A percentile compares a stretch with the other conserved stretches of the same genome.
Evolutionary conservation across 176 grass and related monocot species (phyloP).

Genomic region (Ensete ventricosum): DNA sequence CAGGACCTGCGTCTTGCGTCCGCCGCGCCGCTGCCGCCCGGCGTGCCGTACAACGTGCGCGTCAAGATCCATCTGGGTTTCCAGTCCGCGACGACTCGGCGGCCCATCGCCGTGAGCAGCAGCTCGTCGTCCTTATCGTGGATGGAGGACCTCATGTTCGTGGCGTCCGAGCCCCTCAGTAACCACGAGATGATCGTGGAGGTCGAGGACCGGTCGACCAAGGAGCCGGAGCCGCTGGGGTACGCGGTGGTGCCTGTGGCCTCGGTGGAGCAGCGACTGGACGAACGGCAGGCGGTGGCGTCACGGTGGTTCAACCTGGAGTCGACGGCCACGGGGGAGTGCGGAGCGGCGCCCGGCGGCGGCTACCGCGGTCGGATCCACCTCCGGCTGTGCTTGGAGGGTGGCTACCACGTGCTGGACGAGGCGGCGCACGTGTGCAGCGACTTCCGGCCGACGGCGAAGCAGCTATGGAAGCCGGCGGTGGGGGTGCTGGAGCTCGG

Average conservation of each 20-base stretch:
- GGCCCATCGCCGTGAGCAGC: conserved; percentile 45
- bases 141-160: conserved; percentile 92
- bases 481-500: conserved; percentile 86
- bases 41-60: conserved; percentile 49
- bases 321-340: background rate
- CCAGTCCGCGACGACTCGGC: conserved; percentile 68
- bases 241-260: conserved; percentile 44
- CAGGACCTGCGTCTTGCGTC: conserved; percentile 66
- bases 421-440: conserved; percentile 96
- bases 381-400: conserved; percentile 68
- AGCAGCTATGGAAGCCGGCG: conserved; percentile 83
- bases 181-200: conserved; percentile 43
- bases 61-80: conserved; percentile 83
- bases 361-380: conserved; percentile 71
- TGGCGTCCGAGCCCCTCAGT: conserved; percentile 63
- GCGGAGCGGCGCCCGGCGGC: background rate
- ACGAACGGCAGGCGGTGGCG: conserved; percentile 65
- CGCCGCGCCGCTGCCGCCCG: conserved; percentile 19
- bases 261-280: conserved; percentile 69
- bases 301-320: conserved; percentile 70
- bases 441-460: conserved; percentile 92
- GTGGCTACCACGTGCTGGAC: conserved; percentile 88
- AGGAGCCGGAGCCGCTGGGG: conserved; percentile 52
- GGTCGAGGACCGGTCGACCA: conserved; percentile 80
- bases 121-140: conserved; percentile 71